These are phyloP conservation scores for Botrytis elliptica DNA, from an alignment of 2,329 filamentous ascomycete species.

Conservation along the genomic window DNA sequence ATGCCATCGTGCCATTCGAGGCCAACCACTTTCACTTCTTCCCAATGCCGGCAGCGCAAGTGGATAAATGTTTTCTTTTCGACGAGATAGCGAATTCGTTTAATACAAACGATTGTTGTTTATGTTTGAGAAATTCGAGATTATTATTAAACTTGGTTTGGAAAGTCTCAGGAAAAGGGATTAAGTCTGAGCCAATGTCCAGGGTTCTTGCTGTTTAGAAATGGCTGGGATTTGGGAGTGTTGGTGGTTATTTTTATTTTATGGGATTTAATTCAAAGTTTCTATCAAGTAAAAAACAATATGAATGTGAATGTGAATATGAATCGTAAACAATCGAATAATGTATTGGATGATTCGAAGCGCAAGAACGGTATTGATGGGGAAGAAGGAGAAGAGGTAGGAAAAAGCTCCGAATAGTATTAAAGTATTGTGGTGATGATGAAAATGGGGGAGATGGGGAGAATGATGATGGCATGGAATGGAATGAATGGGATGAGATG, in stretches of 20 bases:
- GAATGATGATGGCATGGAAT: background rate
- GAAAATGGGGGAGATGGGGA: background rate
- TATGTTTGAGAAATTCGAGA: conserved; percentile 10
- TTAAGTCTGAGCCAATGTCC: conserved; percentile 15
- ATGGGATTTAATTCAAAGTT: background rate
- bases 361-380: background rate
- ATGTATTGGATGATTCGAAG: background rate
- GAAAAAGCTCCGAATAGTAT: background rate
- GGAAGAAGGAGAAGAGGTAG: background rate
- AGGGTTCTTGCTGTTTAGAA: conserved; percentile 22
- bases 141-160: conserved; percentile 10
- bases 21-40: conserved; percentile 29
- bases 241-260: conserved; percentile 11
- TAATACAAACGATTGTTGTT: conserved; percentile 5
- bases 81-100: background rate
- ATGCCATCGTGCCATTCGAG: conserved; percentile 61
- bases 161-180: conserved; percentile 14
- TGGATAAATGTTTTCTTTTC: background rate
- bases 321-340: background rate
- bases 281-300: conserved; percentile 5
- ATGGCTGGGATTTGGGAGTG: conserved; percentile 14
- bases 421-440: background rate
- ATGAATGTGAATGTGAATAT: background rate
- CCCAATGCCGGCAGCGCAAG: conserved; percentile 17
- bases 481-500: background rate